These are phyloP conservation scores for Zopfia rhizophila DNA, from an alignment of 2,329 filamentous ascomycete genomes.

Conservation along the genomic window DNA sequence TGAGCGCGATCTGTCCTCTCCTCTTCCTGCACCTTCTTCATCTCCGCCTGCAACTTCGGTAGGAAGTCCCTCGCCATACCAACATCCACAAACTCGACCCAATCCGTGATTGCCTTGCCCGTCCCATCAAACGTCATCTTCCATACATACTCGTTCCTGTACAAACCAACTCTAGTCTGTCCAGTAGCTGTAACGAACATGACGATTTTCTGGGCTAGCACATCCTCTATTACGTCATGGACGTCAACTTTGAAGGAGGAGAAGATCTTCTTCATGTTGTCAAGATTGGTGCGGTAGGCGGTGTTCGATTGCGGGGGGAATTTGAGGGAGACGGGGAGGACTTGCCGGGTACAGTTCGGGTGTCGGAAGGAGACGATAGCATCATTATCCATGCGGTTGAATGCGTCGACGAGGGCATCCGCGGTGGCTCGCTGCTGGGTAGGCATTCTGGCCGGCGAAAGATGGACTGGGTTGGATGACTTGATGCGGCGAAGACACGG, in stretches of 20 bases:
- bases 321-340: conserved; percentile 41
- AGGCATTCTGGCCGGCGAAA: too few relatives aligned
- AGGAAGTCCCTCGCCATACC: conserved; percentile 41
- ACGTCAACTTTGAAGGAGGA: conserved; percentile 40
- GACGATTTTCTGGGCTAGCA: conserved; percentile 34
- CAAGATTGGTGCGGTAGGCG: conserved; percentile 30
- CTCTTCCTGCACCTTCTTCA: conserved; percentile 17
- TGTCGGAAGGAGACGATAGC: conserved; percentile 40
- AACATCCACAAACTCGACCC: conserved; percentile 42
- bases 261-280: conserved; percentile 40
- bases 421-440: conserved; percentile 41
- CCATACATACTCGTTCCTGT: conserved; percentile 44
- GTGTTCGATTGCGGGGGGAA: conserved; percentile 35
- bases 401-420: conserved; percentile 40
- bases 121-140: conserved; percentile 30
- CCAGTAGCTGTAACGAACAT: conserved; percentile 46
- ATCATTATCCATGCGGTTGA: conserved; percentile 42
- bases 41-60: conserved; percentile 36
- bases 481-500: too few relatives aligned
- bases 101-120: conserved; percentile 28
- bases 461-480: too few relatives aligned
- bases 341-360: conserved; percentile 35
- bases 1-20: too few relatives aligned
- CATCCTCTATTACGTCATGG: conserved; percentile 46
- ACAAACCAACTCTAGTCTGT: conserved; percentile 38